Conservation (phyloP, 208 protist genomes). For the Leishmania martiniquensis region DNA sequence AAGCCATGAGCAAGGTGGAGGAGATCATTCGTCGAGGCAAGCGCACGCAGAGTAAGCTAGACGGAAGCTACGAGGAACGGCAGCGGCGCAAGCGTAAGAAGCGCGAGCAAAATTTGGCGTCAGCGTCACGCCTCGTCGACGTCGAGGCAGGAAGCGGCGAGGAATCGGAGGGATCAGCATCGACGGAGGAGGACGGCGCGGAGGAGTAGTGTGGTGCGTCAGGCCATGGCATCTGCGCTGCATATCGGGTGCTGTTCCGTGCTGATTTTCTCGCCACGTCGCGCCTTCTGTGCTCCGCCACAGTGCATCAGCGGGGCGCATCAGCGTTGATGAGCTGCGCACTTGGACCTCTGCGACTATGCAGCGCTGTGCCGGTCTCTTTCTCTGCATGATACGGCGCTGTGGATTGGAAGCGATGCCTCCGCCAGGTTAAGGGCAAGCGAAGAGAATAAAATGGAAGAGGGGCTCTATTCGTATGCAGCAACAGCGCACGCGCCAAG, state of each 20-base stretch:
- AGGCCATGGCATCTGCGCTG: background rate
- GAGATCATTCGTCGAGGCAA: slow-evolving; percentile 54
- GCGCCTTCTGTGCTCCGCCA: background rate
- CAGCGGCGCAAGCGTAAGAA: slow-evolving; percentile 53
- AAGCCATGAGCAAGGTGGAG: slow-evolving; percentile 44
- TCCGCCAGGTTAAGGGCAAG: background rate
- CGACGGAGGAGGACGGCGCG: slow-evolving; percentile 28
- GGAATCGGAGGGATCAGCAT: slow-evolving; percentile 50
- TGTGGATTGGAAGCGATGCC: background rate
- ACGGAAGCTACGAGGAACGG: slow-evolving; percentile 66
- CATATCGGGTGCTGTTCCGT: background rate
- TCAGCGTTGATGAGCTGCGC: background rate
- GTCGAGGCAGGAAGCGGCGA: slow-evolving; percentile 68
- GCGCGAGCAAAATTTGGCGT: slow-evolving; percentile 37
- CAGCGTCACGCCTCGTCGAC: slow-evolving; percentile 57
- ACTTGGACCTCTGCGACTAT: background rate
- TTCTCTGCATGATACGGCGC: background rate
- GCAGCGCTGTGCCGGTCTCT: background rate
- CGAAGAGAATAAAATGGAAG: background rate
- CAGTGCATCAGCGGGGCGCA: background rate
- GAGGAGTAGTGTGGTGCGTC: background rate
- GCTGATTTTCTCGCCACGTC: background rate
- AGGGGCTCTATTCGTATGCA: background rate
- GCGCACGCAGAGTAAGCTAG: slow-evolving; percentile 55
- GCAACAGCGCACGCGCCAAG: background rate